These are phyloP conservation scores for Candida tetrigidarum DNA, from an alignment of 1,139 yeast species.

Conservation along the genomic window DNA sequence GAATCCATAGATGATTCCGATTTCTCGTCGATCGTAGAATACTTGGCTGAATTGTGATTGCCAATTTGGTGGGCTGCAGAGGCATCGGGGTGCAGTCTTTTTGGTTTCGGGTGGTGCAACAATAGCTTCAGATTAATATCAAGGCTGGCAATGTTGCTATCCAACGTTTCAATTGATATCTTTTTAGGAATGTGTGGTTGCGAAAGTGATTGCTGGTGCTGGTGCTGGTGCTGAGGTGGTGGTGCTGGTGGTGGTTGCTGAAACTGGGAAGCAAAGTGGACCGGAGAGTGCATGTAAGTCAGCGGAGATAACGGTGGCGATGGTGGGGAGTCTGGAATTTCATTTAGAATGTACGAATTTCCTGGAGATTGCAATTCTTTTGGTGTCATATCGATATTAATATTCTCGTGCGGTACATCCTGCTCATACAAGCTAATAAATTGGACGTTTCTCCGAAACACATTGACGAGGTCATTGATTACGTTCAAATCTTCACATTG, in stretches of 20 bases:
- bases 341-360: slow-evolving; percentile 19
- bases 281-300: slow-evolving; percentile 15
- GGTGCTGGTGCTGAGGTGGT: slow-evolving; percentile 1
- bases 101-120: slow-evolving; percentile 26
- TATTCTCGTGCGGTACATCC: neutral
- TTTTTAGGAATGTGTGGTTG: slow-evolving; percentile 21
- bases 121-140: slow-evolving; percentile 21
- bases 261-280: slow-evolving; percentile 2
- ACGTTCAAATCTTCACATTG: slow-evolving; percentile 37
- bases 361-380: slow-evolving; percentile 6
- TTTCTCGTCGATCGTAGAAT: slow-evolving; percentile 18
- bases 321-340: slow-evolving; percentile 52
- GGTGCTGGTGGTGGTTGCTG: slow-evolving; percentile 5
- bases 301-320: slow-evolving; percentile 49
- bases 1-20: slow-evolving; percentile 55
- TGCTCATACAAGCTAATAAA: slow-evolving; percentile 45
- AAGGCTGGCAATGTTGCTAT: slow-evolving; percentile 37
- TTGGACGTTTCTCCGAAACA: slow-evolving; percentile 45
- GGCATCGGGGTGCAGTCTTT: slow-evolving; percentile 8
- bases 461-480: slow-evolving; percentile 38
- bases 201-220: slow-evolving; percentile 3
- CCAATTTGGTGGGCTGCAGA: slow-evolving; percentile 22
- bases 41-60: neutral
- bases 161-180: slow-evolving; percentile 28
- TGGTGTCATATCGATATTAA: slow-evolving; percentile 5